Conservation (phyloP, 192 early-diverging fungal genomes). For the Coemansia sp. region DNA sequence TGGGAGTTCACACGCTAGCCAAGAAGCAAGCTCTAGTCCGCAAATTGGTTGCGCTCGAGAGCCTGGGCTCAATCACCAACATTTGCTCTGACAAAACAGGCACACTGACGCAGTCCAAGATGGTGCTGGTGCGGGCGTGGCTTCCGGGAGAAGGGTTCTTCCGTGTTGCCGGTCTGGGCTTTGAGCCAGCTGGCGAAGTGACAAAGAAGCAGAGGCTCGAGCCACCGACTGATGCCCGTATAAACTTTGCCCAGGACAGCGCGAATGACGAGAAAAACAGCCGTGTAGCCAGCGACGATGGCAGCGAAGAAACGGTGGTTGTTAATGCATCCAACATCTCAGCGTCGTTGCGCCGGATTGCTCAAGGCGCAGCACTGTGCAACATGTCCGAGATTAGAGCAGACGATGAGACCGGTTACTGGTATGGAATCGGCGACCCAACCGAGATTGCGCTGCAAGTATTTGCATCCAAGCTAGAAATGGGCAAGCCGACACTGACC, state of each 20-base stretch:
- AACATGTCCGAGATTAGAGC: conserved; percentile 77
- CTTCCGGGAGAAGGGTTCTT: conserved; percentile 71
- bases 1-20: conserved; percentile 88
- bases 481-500: conserved; percentile 68
- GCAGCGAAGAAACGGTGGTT: conserved; percentile 22
- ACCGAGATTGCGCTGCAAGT: conserved; percentile 93
- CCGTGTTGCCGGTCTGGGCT: conserved; percentile 65
- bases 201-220: conserved; percentile 34
- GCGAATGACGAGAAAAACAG: conserved; percentile 6
- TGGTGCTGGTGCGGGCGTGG: conserved; percentile 87
- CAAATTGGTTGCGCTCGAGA: conserved; percentile 85
- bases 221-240: conserved; percentile 3
- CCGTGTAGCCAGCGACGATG: not conserved
- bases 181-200: conserved; percentile 60
- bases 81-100: conserved; percentile 97
- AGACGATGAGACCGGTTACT: conserved; percentile 61
- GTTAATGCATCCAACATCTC: conserved; percentile 50
- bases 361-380: conserved; percentile 73
- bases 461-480: conserved; percentile 75
- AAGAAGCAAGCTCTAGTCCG: conserved; percentile 85
- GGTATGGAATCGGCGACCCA: conserved; percentile 82
- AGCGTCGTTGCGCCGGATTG: conserved; percentile 50
- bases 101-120: conserved; percentile 92
- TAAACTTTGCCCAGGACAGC: conserved; percentile 23
- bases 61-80: conserved; percentile 87